Evolutionary conservation across 2,329 filamentous ascomycete species (phyloP).

Genomic region (Phoma sp.): DNA sequence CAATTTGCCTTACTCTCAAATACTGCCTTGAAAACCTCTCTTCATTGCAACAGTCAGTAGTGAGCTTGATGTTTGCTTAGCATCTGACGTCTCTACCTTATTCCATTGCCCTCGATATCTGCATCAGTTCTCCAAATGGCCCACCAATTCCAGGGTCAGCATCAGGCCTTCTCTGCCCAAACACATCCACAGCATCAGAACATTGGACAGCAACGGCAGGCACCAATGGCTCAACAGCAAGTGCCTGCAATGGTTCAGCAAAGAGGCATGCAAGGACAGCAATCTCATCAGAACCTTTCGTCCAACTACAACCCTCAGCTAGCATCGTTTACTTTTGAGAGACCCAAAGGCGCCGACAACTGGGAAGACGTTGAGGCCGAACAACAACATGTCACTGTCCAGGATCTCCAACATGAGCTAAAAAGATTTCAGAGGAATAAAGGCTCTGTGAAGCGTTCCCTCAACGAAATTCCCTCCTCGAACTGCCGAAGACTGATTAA

Average conservation of each 20-base stretch:
- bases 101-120: not conserved
- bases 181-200: constrained; percentile 25
- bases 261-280: constrained; percentile 17
- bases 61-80: constrained; percentile 5
- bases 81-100: not conserved
- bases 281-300: constrained; percentile 12
- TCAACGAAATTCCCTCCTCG: constrained; percentile 35
- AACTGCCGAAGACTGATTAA: constrained; percentile 35
- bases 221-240: constrained; percentile 16
- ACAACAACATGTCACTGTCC: constrained; percentile 28
- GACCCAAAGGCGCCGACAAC: constrained; percentile 22
- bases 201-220: constrained; percentile 27
- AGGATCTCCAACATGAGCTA: constrained; percentile 32
- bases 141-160: constrained; percentile 18
- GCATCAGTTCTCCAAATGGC: constrained; percentile 12
- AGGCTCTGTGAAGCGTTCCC: constrained; percentile 23
- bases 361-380: constrained; percentile 38
- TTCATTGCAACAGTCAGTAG: not conserved
- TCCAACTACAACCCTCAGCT: constrained; percentile 30
- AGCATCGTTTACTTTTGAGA: constrained; percentile 35
- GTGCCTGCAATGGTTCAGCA: constrained; percentile 13
- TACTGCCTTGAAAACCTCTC: constrained; percentile 13
- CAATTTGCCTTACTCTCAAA: constrained; percentile 20
- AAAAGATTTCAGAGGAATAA: constrained; percentile 30
- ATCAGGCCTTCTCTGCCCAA: constrained; percentile 15